Evolutionary conservation across 768 basidiomycete genomes (phyloP), one percentile per base, ranked within the genome.

Genomic region (Tylopilus balloui): DNA sequence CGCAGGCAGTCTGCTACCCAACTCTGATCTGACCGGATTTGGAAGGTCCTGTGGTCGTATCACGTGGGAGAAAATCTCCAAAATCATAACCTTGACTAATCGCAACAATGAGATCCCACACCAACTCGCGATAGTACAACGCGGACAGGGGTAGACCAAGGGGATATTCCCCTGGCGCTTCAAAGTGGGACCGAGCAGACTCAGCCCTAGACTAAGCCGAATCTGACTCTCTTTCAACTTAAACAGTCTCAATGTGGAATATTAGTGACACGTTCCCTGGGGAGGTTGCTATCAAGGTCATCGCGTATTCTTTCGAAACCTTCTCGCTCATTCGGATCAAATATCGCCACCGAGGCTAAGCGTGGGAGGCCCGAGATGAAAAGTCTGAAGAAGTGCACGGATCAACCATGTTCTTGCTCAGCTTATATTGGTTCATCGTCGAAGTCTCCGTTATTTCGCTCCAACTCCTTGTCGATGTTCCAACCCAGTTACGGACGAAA

Each of bases 11-110:
- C n/a, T n/a, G 29, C 17, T 13, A 25, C 28, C 13, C 40, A 3
- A 19, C 29, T 48, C 52, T 54, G 56, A 53, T 51, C 29, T 6
- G 42, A 19, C 62, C 56, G 12, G 1, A 53, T 69, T 69, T 60
- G 60, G 65, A 67, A 66, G 57, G 67, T 68, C 14, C 57, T 62
- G 66, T 69, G 45, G 43, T 56, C 44, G 47, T 20, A 41, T 19
- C 7, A n/a, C 53, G 55, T 64, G 58, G 52, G 65, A 61, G 51
- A 15, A 4, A 10, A 20, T 41, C 15, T 32, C 31, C 31, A 32
- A 32, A 32, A 32, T 32, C 31, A 32, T 10, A 27, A 27, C 7
- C 8, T 6, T 10, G 7, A 27, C 14, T n/a, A n/a, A n/a, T n/a
- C n/a, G n/a, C n/a, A n/a, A n/a, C n/a, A n/a, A n/a, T n/a, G n/a